phyloP scores from a whole-genome alignment of 192 early-diverging fungal species.

The Geranomyces variabilis region DNA sequence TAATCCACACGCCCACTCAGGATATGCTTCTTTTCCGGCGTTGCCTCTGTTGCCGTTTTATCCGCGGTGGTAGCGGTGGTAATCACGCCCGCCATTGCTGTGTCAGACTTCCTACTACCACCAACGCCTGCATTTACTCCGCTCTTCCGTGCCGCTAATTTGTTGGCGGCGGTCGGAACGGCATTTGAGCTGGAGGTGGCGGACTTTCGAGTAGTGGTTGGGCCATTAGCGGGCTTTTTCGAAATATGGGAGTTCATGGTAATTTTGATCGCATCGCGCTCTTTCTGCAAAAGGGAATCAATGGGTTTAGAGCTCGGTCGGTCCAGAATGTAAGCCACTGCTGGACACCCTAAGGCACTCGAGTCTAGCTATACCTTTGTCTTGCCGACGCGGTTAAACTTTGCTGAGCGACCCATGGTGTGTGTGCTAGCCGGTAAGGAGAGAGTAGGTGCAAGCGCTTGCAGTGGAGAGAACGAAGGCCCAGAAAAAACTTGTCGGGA shows the following conservation, averaged over 20 bases:
- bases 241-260: slow-evolving; percentile 21
- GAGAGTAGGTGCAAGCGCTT: no score
- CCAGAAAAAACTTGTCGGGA: no score
- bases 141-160: not conserved
- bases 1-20: slow-evolving; percentile 27
- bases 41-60: not conserved
- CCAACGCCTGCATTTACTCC: not conserved
- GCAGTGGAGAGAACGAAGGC: no score
- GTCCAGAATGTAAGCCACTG: no score
- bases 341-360: slow-evolving; percentile 5
- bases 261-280: slow-evolving; percentile 29
- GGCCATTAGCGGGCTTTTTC: not conserved
- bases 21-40: slow-evolving; percentile 2
- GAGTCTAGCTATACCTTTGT: slow-evolving; percentile 19
- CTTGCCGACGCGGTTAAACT: slow-evolving; percentile 20
- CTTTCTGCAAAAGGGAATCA: slow-evolving; percentile 8
- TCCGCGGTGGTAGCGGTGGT: not conserved
- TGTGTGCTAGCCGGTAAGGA: no score
- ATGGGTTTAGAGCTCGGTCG: slow-evolving; percentile 10
- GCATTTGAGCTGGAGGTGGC: not conserved
- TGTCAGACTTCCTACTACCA: no score
- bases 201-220: not conserved
- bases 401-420: slow-evolving; percentile 24
- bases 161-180: not conserved
- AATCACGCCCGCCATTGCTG: not conserved